Evolutionary conservation across 495 filamentous ascomycete genomes (phyloP).

Genomic region (Monascus purpureus): DNA sequence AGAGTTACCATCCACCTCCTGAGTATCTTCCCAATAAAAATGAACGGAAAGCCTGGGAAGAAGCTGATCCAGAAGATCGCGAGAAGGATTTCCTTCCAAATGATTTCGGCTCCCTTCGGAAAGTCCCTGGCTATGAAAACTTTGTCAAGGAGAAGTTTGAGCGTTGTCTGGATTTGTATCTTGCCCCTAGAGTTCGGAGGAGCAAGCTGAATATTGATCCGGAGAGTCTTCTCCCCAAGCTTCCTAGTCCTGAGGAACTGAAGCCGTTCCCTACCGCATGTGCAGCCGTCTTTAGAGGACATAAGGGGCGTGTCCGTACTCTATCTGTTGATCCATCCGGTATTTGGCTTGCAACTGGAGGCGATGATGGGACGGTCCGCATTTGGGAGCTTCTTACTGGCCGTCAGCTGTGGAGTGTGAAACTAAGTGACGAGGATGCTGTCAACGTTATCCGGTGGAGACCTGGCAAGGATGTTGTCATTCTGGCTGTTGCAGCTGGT

Average conservation of each 20-base stretch:
- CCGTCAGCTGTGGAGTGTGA: slow-evolving; percentile 73
- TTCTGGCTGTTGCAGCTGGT: slow-evolving; percentile 70
- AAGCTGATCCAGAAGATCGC: slow-evolving; percentile 76
- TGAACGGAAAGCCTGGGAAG: slow-evolving; percentile 81
- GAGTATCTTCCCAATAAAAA: slow-evolving; percentile 82
- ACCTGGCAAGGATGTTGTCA: slow-evolving; percentile 62
- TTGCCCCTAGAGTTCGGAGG: slow-evolving; percentile 80
- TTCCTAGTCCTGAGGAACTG: slow-evolving; percentile 87
- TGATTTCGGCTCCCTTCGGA: slow-evolving; percentile 67
- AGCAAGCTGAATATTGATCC: slow-evolving; percentile 96
- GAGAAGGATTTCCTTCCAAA: slow-evolving; percentile 79
- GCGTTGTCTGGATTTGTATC: slow-evolving; percentile 84
- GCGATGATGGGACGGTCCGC: slow-evolving; percentile 84
- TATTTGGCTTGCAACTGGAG: slow-evolving; percentile 72
- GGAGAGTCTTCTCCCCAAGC: slow-evolving; percentile 79
- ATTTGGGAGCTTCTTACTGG: slow-evolving; percentile 85
- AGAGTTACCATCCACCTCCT: slow-evolving; percentile 90
- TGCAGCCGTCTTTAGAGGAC: slow-evolving; percentile 71
- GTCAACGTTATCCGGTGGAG: slow-evolving; percentile 86
- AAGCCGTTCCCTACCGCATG: slow-evolving; percentile 85
- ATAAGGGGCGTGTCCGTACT: slow-evolving; percentile 77
- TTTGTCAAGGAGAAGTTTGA: slow-evolving; percentile 95
- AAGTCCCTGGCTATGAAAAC: slow-evolving; percentile 82
- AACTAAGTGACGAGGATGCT: slow-evolving; percentile 64
- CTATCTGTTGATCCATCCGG: slow-evolving; percentile 67